Evolutionary conservation across 2,329 filamentous ascomycete species (phyloP).

Genomic region (Colletotrichum sp.): DNA sequence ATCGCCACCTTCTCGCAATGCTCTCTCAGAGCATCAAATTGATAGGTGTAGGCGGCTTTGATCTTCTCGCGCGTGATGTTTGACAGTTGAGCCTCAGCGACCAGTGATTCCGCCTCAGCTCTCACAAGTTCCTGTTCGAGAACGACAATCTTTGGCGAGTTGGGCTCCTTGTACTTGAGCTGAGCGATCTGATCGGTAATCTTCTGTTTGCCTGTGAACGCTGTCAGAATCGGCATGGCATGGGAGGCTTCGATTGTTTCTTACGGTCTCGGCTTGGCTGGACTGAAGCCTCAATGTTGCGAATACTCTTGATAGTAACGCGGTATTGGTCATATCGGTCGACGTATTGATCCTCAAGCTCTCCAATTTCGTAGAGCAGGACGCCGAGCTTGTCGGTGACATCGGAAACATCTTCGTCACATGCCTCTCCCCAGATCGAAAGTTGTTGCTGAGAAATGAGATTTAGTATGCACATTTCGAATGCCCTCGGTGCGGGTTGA

Average conservation of each 20-base stretch:
- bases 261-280: conserved; percentile 96
- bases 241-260: conserved; percentile 32
- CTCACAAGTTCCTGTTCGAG: conserved; percentile 98
- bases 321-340: conserved; percentile 99
- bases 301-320: conserved; percentile 98
- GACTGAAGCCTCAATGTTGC: conserved; percentile 98
- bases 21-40: conserved; percentile 96
- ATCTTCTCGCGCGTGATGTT: conserved; percentile 99
- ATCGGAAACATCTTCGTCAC: conserved; percentile 97
- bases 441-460: conserved; percentile 81
- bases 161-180: conserved; percentile 99
- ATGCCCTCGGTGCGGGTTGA: conserved; percentile 24
- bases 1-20: conserved; percentile 98
- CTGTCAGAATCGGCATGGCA: background rate
- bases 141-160: conserved; percentile 96
- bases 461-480: background rate
- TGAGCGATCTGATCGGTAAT: conserved; percentile 99
- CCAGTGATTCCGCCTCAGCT: conserved; percentile 97
- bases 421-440: conserved; percentile 94
- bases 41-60: conserved; percentile 97
- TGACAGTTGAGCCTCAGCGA: conserved; percentile 96
- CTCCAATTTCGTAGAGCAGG: conserved; percentile 96
- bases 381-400: conserved; percentile 99
- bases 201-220: conserved; percentile 86
- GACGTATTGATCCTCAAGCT: conserved; percentile 97